Evolutionary conservation across 805 yeast species (phyloP), one percentile per base, ranked within the genome.

Genomic region (Spencermartinsiella europaea): DNA sequence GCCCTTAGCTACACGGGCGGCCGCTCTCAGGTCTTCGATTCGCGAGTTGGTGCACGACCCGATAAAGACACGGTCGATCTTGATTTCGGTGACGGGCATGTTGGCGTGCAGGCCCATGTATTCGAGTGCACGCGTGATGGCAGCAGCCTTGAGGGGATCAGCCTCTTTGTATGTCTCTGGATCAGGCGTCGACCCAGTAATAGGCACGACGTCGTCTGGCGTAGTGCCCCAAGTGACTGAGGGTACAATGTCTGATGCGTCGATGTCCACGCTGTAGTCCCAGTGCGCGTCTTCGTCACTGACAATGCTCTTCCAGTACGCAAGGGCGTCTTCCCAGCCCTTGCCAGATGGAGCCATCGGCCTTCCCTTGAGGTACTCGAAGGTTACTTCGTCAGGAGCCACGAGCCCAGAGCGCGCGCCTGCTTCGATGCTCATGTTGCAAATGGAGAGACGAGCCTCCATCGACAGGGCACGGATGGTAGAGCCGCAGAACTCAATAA

Each of bases 381-480:
- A 85, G 21, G 97, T 90, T 45, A 67, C 80, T 54, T 88, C 83
- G 64, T 91, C 99, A 4, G 99, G 99, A 54, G 83, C 85, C 64
- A 91, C 91, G 96, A 91, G 87, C 69, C 98, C 98, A 20, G 99
- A 97, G 72, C 99, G 83, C 15, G 99, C 99, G 71, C 99, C 99
- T 49, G 85, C 98, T 73, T 91, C 99, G 61, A 93, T 90, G 42
- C 97, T 82, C 99, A 91, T 91, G 68, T 91, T 91, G 77, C 99
- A 91, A 74, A 91, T 90, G 45, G 97, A 88, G 98, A 91, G 93
- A 70, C 99, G 80, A 5, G 98, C 96, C 71, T 91, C 99, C 89
- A 91, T 89, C 25, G 95, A 79, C 53, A 91, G 76, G 52, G 76
- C 79, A 67, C 85, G 87, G 59, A 91, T 89, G 45, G 97, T 96